These are phyloP conservation scores for Carnegiea gigantea DNA, from an alignment of 179 eudicot species.

Conservation along the genomic window DNA sequence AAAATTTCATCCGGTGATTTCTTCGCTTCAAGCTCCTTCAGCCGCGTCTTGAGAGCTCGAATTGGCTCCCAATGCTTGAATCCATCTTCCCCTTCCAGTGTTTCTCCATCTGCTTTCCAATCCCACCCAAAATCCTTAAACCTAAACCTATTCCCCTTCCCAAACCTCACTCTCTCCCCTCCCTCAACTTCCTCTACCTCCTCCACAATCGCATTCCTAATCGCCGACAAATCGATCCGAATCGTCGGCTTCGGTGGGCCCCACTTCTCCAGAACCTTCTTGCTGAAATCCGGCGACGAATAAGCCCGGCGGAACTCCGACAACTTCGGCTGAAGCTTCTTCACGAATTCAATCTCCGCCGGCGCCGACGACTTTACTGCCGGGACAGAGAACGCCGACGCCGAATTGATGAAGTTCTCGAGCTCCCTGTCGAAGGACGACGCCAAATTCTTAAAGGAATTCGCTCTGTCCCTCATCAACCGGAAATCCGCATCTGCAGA, in stretches of 20 bases:
- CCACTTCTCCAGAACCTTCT: conserved; percentile 69
- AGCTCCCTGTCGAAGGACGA: conserved; percentile 67
- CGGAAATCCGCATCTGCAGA: conserved; percentile 85
- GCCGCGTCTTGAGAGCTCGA: conserved; percentile 53
- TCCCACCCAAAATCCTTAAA: conserved; percentile 41
- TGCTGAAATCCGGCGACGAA: conserved; percentile 82
- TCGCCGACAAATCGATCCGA: conserved; percentile 73
- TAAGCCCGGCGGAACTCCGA: conserved; percentile 77
- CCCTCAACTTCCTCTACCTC: conserved; percentile 52
- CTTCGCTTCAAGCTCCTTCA: conserved; percentile 67
- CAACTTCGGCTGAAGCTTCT: conserved; percentile 70
- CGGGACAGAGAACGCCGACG: conserved; percentile 51
- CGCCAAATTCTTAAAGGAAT: conserved; percentile 71
- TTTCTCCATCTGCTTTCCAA: conserved; percentile 29
- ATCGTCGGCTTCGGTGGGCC: conserved; percentile 52
- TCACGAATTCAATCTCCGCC: conserved; percentile 71
- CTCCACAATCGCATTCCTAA: conserved; percentile 74
- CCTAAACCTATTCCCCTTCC: conserved; percentile 39
- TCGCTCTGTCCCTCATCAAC: conserved; percentile 76
- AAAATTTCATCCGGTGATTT: conserved; percentile 61
- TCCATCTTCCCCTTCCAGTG: conserved; percentile 39
- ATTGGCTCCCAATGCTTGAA: conserved; percentile 81
- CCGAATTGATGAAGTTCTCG: conserved; percentile 76
- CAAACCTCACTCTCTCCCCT: conserved; percentile 30
- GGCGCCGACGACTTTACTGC: conserved; percentile 40